Conservation (phyloP, 225 moss, liverwort and hornwort genomes). For the Bryoerythrophyllum caledonicum region DNA sequence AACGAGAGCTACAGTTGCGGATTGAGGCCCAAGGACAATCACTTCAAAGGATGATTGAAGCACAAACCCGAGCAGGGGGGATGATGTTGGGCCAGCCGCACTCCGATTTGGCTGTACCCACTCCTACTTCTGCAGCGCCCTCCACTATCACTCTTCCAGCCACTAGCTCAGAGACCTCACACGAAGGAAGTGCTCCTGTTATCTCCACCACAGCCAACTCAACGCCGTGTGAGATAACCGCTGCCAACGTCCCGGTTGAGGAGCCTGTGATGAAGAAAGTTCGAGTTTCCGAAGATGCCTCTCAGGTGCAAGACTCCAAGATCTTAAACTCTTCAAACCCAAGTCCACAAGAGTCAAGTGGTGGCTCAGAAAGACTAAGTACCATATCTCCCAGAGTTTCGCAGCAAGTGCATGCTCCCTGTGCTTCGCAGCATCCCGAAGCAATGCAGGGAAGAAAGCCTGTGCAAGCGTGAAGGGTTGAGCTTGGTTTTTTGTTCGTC, state of each 20-base stretch:
- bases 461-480: conserved; percentile 41
- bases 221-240: conserved; percentile 9
- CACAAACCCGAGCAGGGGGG: conserved; percentile 43
- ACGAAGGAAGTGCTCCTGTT: neutral
- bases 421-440: conserved; percentile 39
- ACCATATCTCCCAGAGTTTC: conserved; percentile 33
- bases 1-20: conserved; percentile 53
- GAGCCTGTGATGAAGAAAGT: conserved; percentile 45
- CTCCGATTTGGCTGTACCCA: conserved; percentile 9
- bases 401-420: conserved; percentile 43
- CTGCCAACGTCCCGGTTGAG: conserved; percentile 18
- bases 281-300: conserved; percentile 25
- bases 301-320: conserved; percentile 8
- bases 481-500: neutral
- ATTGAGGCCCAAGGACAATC: conserved; percentile 65
- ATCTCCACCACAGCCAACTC: conserved; percentile 15
- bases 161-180: conserved; percentile 7
- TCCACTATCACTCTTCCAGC: conserved; percentile 12
- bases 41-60: conserved; percentile 54
- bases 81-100: conserved; percentile 10
- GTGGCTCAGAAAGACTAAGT: conserved; percentile 8
- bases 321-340: conserved; percentile 15
- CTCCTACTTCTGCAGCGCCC: conserved; percentile 18
- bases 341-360: conserved; percentile 17
- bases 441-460: conserved; percentile 36